phyloP scores from a whole-genome alignment of 164 flowering plant genomes.

The Annona squamosa region DNA sequence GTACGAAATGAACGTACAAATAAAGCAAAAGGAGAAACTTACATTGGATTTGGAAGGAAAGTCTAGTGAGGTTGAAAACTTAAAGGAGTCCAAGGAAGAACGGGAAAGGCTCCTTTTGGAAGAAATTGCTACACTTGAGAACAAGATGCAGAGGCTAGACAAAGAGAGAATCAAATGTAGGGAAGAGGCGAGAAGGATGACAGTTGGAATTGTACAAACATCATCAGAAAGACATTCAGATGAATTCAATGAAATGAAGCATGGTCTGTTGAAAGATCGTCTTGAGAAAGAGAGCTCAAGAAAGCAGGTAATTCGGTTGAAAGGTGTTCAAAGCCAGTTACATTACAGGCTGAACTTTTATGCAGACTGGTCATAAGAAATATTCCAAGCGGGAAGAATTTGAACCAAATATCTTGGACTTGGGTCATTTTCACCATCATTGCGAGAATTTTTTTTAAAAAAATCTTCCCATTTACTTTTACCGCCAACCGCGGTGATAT shows the following conservation, averaged over 20 bases:
- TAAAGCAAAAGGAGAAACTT: conserved; percentile 33
- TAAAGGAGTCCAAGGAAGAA: conserved; percentile 38
- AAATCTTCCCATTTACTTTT: no score
- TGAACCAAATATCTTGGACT: no score
- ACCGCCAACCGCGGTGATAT: no score
- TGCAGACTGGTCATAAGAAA: no score
- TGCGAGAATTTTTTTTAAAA: no score
- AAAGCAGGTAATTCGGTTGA: conserved; percentile 45
- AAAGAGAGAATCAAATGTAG: conserved; percentile 27
- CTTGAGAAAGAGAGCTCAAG: conserved; percentile 60
- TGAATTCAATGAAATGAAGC: conserved; percentile 45
- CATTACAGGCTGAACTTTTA: no score
- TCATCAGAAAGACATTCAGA: conserved; percentile 40
- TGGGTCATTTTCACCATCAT: no score
- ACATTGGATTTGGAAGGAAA: conserved; percentile 32
- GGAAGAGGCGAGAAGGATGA: conserved; percentile 28
- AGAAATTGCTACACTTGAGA: conserved; percentile 35
- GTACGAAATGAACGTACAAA: conserved; percentile 24
- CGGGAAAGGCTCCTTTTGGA: conserved; percentile 21
- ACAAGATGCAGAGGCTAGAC: conserved; percentile 40
- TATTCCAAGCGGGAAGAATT: no score
- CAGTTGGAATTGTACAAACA: conserved; percentile 23
- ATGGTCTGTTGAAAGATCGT: conserved; percentile 38
- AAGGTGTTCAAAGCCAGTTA: conserved; percentile 14
- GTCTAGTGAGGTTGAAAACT: conserved; percentile 43